Percentiles rank a stretch among this genome's conserved stretches.
Evolutionary conservation across 768 basidiomycete species (phyloP).

Genomic region (Pulveroboletus ravenelii): DNA sequence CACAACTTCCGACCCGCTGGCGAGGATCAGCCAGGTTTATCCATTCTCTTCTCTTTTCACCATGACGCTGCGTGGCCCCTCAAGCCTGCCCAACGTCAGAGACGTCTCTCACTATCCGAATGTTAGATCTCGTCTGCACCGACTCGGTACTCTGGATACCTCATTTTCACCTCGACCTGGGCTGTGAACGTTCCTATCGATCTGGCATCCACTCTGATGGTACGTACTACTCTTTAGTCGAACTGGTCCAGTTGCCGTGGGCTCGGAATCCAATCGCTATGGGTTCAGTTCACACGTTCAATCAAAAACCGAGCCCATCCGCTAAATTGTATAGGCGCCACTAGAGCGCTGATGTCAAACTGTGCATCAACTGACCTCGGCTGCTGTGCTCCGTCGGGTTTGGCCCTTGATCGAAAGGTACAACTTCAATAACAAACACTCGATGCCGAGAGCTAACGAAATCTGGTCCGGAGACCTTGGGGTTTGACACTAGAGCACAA

Average conservation of each 20-base stretch:
- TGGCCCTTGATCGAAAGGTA: conserved; percentile 8
- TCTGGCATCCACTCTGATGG: neutral
- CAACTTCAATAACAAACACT: conserved; percentile 1
- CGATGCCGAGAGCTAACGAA: conserved; percentile 7
- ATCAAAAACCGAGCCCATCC: conserved; percentile 1
- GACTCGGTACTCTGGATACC: neutral
- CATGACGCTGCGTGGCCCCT: neutral
- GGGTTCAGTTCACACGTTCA: conserved; percentile 12
- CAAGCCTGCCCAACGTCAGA: neutral
- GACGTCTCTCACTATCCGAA: neutral
- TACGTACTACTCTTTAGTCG: conserved; percentile 1
- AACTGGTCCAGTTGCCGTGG: conserved; percentile 4
- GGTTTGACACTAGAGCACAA: neutral
- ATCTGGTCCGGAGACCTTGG: conserved; percentile 10
- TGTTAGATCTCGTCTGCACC: neutral
- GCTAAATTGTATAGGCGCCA: neutral
- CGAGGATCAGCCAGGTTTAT: neutral
- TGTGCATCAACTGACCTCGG: neutral
- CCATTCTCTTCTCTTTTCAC: neutral
- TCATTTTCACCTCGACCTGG: neutral
- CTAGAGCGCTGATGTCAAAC: neutral
- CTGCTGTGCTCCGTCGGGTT: conserved; percentile 18
- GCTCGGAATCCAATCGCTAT: conserved; percentile 9
- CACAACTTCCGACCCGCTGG: neutral
- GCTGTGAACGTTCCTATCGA: conserved; percentile 3